These are phyloP conservation scores for Aspergillus puulaauensis DNA, from an alignment of 2,329 filamentous ascomycete species.

Conservation along the genomic window DNA sequence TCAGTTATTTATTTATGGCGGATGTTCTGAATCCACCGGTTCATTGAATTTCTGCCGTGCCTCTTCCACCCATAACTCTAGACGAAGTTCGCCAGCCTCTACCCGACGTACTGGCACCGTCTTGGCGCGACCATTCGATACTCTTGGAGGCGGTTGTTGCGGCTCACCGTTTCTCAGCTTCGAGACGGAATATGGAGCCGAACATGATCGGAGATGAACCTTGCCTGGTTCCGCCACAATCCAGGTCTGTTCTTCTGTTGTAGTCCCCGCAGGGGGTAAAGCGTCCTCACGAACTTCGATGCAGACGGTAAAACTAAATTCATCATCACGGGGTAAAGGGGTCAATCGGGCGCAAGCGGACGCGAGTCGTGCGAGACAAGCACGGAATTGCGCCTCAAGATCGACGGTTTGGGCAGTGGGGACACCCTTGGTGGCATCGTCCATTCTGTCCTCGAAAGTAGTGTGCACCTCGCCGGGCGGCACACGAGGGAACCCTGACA, in stretches of 20 bases:
- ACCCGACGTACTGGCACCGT: slow-evolving; percentile 63
- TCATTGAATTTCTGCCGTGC: slow-evolving; percentile 54
- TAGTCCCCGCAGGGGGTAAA: slow-evolving; percentile 47
- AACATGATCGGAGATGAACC: slow-evolving; percentile 39
- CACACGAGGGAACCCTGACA: slow-evolving; percentile 56
- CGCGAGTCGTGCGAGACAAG: slow-evolving; percentile 45
- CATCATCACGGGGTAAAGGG: slow-evolving; percentile 45
- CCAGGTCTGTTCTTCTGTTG: slow-evolving; percentile 57
- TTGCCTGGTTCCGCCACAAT: slow-evolving; percentile 57
- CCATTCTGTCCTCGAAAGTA: slow-evolving; percentile 47
- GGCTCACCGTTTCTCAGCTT: slow-evolving; percentile 37
- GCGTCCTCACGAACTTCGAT: slow-evolving; percentile 50
- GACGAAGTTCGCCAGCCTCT: slow-evolving; percentile 63
- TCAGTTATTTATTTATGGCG: slow-evolving; percentile 27
- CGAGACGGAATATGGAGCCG: slow-evolving; percentile 40
- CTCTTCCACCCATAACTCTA: slow-evolving; percentile 72
- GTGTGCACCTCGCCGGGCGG: slow-evolving; percentile 49
- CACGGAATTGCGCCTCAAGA: slow-evolving; percentile 51
- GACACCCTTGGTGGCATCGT: slow-evolving; percentile 33
- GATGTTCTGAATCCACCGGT: slow-evolving; percentile 38
- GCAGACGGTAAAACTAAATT: slow-evolving; percentile 51
- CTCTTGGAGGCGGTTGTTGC: slow-evolving; percentile 32
- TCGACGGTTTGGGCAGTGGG: slow-evolving; percentile 37
- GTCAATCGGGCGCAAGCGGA: slow-evolving; percentile 44
- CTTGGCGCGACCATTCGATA: slow-evolving; percentile 50